Percentiles rank a stretch among this genome's conserved stretches.
phyloP scores from a whole-genome alignment of 768 basidiomycete genomes.

The Punctularia strigosozonata region DNA sequence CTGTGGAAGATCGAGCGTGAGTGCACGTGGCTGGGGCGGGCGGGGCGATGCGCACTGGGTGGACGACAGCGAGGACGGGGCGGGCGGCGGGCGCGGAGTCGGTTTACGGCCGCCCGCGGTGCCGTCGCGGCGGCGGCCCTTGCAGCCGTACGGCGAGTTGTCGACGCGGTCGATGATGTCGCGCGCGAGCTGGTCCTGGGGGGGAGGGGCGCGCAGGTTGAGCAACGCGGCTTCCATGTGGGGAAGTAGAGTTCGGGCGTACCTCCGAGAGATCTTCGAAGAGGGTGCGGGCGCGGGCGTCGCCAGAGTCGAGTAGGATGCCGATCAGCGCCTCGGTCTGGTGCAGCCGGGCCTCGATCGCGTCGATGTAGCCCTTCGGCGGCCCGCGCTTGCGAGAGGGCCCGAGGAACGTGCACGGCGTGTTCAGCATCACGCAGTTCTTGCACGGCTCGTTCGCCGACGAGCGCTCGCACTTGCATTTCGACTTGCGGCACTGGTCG shows the following conservation, averaged over 20 bases:
- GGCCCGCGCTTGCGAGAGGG: slow-evolving; percentile 78
- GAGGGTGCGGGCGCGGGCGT: slow-evolving; percentile 23
- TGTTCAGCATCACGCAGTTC: slow-evolving; percentile 63
- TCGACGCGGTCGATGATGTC: slow-evolving; percentile 81
- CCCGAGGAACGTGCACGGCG: slow-evolving; percentile 68
- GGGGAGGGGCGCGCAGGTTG: slow-evolving; percentile 9
- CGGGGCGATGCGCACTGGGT: slow-evolving; percentile 39
- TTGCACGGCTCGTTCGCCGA: slow-evolving; percentile 55
- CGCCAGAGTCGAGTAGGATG: slow-evolving; percentile 49
- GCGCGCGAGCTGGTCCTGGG: slow-evolving; percentile 63
- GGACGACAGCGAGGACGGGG: slow-evolving; percentile 24
- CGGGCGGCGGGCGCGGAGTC: background rate
- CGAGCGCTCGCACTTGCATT: slow-evolving; percentile 70
- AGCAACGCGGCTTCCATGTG: background rate
- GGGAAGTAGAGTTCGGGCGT: slow-evolving; percentile 6
- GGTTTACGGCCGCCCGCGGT: slow-evolving; percentile 1
- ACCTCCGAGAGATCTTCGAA: slow-evolving; percentile 26
- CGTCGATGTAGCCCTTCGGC: slow-evolving; percentile 92
- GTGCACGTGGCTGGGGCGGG: background rate
- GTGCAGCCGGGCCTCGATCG: slow-evolving; percentile 83
- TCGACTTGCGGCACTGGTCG: slow-evolving; percentile 74
- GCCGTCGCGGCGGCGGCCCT: slow-evolving; percentile 41
- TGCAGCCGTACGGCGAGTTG: slow-evolving; percentile 65
- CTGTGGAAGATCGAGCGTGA: slow-evolving; percentile 20
- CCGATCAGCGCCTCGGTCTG: slow-evolving; percentile 86